phyloP scores from a whole-genome alignment of 192 early-diverging fungal genomes.

The Spinellus fusiger region DNA sequence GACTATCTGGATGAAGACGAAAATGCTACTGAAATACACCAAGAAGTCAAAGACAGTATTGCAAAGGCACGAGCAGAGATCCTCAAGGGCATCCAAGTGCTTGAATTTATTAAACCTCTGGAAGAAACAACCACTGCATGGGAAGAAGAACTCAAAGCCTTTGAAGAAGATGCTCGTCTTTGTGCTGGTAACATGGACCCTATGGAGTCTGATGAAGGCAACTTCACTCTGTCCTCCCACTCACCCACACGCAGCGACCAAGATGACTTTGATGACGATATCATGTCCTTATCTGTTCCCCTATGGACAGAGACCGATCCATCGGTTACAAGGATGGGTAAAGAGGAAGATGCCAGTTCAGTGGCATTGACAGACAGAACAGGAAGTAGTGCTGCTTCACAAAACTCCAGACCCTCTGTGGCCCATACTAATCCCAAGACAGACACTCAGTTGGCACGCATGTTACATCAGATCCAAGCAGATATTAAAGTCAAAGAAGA shows the following conservation, averaged over 20 bases:
- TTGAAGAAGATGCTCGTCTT: conserved; percentile 19
- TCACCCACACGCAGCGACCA: background rate
- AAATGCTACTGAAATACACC: conserved; percentile 1
- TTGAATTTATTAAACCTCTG: conserved; percentile 24
- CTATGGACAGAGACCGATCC: conserved; percentile 11
- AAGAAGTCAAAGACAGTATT: conserved; percentile 28
- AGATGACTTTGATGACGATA: conserved; percentile 16
- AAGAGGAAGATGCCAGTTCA: background rate
- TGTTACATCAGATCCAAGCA: conserved; percentile 57
- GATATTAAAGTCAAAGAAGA: conserved; percentile 58
- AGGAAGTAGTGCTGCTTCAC: background rate
- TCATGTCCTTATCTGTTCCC: conserved; percentile 20
- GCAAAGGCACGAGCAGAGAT: conserved; percentile 31
- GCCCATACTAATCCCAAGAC: conserved; percentile 6
- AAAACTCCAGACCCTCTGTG: background rate
- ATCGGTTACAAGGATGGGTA: background rate
- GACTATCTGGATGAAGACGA: background rate
- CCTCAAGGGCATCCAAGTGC: conserved; percentile 31
- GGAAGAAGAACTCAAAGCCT: conserved; percentile 30
- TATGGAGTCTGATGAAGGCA: conserved; percentile 23
- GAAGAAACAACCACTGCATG: conserved; percentile 21
- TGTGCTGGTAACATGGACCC: background rate
- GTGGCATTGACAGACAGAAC: background rate
- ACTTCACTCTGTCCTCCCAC: conserved; percentile 14
- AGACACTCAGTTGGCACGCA: conserved; percentile 33